Conservation (phyloP, 345 rosid species). For the Acer saccharum region DNA sequence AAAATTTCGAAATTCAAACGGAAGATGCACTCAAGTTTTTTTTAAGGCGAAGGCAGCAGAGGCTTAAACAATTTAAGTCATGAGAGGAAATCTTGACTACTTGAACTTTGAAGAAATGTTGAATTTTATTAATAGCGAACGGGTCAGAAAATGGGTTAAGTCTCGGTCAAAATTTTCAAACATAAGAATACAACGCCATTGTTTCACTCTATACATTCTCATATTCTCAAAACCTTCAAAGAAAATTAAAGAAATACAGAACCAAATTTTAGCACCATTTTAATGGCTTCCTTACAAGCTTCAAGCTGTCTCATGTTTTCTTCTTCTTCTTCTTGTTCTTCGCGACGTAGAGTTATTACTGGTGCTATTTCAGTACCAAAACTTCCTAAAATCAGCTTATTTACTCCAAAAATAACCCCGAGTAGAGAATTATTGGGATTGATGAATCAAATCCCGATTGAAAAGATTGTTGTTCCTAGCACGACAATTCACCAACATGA, state of each 20-base stretch:
- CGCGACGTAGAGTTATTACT: slow-evolving; percentile 23
- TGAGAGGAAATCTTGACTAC: slow-evolving; percentile 7
- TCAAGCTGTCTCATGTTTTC: neutral
- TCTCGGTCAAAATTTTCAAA: slow-evolving; percentile 2
- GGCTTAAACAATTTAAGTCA: neutral
- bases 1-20: too few relatives aligned
- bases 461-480: neutral
- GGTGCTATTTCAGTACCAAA: slow-evolving; percentile 50
- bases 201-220: neutral
- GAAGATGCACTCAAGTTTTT: too few relatives aligned
- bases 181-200: neutral
- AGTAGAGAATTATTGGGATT: slow-evolving; percentile 11
- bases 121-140: neutral
- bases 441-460: slow-evolving; percentile 5
- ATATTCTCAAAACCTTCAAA: slow-evolving; percentile 38
- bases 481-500: slow-evolving; percentile 5
- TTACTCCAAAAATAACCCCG: slow-evolving; percentile 26
- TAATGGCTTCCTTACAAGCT: too few relatives aligned
- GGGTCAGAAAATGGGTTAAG: neutral
- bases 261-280: slow-evolving; percentile 18
- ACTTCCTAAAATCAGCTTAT: slow-evolving; percentile 37
- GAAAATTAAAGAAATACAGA: neutral
- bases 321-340: slow-evolving; percentile 17
- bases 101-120: neutral
- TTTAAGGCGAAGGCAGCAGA: too few relatives aligned